Evolutionary conservation across 306 rosid species (phyloP).

Genomic region (cucumber (Cucumis sativus)): DNA sequence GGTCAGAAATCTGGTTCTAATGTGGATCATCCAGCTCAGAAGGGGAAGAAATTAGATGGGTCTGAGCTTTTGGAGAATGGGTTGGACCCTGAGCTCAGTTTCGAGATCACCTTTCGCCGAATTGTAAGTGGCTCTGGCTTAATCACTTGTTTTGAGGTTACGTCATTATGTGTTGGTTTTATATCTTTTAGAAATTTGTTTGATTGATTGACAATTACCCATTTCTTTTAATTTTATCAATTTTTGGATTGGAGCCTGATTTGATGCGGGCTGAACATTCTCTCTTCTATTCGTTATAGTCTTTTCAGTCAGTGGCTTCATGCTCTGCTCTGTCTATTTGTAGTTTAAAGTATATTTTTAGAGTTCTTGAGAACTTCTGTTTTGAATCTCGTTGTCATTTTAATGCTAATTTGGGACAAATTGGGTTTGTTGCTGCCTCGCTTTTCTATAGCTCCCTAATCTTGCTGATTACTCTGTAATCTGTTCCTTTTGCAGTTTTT

Average conservation of each 20-base stretch:
- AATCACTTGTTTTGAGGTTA: neutral
- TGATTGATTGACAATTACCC: neutral
- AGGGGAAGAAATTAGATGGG: slow-evolving; percentile 37
- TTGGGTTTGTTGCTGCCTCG: neutral
- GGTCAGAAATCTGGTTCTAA: slow-evolving; percentile 2
- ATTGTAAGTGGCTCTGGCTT: slow-evolving; percentile 50
- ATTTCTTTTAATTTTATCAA: neutral
- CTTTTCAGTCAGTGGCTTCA: neutral
- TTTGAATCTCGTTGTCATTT: neutral
- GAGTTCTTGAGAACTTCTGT: neutral
- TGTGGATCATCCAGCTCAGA: slow-evolving; percentile 4
- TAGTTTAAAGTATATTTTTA: neutral
- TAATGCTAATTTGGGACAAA: neutral
- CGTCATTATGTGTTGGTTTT: neutral
- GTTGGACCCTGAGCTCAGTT: slow-evolving; percentile 85
- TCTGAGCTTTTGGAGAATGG: slow-evolving; percentile 51
- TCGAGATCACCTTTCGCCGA: slow-evolving; percentile 61
- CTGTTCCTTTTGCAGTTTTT: neutral
- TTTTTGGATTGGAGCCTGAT: neutral
- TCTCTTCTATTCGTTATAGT: neutral
- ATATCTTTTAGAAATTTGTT: neutral
- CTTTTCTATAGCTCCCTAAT: neutral
- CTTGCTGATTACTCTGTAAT: neutral
- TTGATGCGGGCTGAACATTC: neutral
- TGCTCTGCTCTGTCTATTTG: neutral